phyloP scores from a whole-genome alignment of 306 rosid species.

The Vigna nakashimae region DNA sequence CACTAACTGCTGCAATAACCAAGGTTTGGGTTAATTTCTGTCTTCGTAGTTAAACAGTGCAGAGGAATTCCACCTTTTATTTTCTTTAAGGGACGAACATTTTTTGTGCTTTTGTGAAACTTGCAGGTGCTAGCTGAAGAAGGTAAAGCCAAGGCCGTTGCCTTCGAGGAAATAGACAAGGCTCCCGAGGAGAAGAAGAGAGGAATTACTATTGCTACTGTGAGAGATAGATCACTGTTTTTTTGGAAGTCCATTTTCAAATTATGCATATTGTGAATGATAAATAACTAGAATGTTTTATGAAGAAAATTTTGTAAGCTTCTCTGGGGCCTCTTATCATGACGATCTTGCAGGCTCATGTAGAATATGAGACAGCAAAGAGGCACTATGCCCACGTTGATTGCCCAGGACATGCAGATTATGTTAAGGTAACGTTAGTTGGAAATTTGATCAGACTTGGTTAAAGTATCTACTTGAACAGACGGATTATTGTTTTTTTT shows the following conservation, averaged over 20 bases:
- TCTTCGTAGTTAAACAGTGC: neutral
- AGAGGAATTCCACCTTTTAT: conserved; percentile 7
- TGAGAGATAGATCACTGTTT: conserved; percentile 29
- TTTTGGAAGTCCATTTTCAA: conserved; percentile 10
- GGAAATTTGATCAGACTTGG: neutral
- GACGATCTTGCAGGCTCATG: conserved; percentile 78
- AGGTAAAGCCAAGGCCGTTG: conserved; percentile 97
- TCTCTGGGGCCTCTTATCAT: conserved; percentile 23
- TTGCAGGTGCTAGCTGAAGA: conserved; percentile 84
- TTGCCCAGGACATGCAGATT: conserved; percentile 99
- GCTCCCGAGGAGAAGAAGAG: conserved; percentile 97
- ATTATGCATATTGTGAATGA: conserved; percentile 34
- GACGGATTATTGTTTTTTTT: neutral
- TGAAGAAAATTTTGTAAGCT: neutral
- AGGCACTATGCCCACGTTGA: conserved; percentile 98
- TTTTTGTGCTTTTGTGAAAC: conserved; percentile 29
- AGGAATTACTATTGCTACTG: conserved; percentile 98
- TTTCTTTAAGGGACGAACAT: neutral
- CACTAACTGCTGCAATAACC: conserved; percentile 95
- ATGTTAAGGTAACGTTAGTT: conserved; percentile 77
- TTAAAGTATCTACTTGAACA: conserved; percentile 5
- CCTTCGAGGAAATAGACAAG: conserved; percentile 95
- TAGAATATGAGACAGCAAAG: conserved; percentile 89
- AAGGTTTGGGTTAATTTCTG: conserved; percentile 62
- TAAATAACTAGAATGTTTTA: neutral